phyloP scores from a whole-genome alignment of 495 filamentous ascomycete genomes.

The Podospora fimiseda region DNA sequence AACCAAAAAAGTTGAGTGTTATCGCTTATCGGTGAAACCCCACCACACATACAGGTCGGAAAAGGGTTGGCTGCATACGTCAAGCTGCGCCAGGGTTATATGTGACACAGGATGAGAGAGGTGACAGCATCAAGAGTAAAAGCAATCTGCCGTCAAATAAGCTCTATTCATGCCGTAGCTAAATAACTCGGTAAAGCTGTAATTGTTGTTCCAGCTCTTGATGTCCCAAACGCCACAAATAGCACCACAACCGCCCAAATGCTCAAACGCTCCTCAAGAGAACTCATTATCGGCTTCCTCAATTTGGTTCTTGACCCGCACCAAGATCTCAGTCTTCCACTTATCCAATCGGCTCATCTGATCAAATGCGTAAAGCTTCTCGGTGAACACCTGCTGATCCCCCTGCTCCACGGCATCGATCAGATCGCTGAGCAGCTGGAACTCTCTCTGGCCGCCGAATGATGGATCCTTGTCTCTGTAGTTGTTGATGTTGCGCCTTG shows the following conservation, averaged over 20 bases:
- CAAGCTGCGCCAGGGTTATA: not conserved
- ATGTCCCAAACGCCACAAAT: conserved; percentile 19
- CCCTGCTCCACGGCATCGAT: conserved; percentile 61
- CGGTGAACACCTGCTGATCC: conserved; percentile 73
- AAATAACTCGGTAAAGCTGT: not conserved
- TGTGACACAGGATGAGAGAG: not conserved
- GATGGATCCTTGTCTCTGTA: conserved; percentile 76
- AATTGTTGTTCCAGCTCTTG: conserved; percentile 1
- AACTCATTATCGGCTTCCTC: conserved; percentile 63
- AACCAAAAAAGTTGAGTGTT: conserved; percentile 25
- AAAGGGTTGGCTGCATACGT: conserved; percentile 16
- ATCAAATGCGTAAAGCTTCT: conserved; percentile 81
- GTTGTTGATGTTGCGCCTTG: conserved; percentile 67
- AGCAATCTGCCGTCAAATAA: not conserved
- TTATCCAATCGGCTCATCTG: conserved; percentile 87
- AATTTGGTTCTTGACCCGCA: conserved; percentile 76
- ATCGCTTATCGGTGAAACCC: conserved; percentile 20
- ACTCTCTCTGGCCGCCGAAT: conserved; percentile 69
- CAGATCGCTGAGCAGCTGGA: conserved; percentile 70
- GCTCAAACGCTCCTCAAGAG: conserved; percentile 22
- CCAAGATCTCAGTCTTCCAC: conserved; percentile 86
- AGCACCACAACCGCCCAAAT: not conserved
- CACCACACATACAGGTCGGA: conserved; percentile 10
- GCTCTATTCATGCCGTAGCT: not conserved
- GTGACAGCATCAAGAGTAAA: not conserved